Evolutionary conservation across 1,139 yeast genomes (phyloP), one percentile per base, ranked within the genome.

Genomic region (Geotrichum restrictum): DNA sequence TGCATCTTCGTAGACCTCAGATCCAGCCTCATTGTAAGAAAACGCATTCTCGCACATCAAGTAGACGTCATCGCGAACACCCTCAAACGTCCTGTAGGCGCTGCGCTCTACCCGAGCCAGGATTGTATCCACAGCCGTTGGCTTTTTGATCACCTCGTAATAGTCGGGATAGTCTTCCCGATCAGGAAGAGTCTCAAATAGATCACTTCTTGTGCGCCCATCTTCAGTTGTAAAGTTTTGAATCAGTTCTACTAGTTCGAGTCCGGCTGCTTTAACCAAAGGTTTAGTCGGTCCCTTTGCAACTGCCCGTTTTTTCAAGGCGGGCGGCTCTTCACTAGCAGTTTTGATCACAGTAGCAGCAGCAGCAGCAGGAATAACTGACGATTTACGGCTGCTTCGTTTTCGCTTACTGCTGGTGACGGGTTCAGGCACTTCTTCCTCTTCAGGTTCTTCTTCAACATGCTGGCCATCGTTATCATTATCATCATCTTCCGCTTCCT

Each of bases 1-100:
- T 0, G 98, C 95, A 70, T 89, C 96, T 50, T 81, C 77, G 62
- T 83, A 87, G 16, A 91, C 91, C 56, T 85, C 67, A 0, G 96
- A 88, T 0, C 93, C 96, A 64, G 88, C 96, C 64, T 89, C 94
- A 62, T 91, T 91, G 68, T 89, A 91, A 31, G 81, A 79, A 57
- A 83, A 78, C 0, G 97, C 97, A 68, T 91, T 91, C 52, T 80
- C 76, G 67, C 88, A 85, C 79, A 91, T 87, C 60, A 84, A 74
- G 60, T 85, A 85, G 56, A 88, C 72, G 63, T 87, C 96, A 56
- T 80, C 84, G 55, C 84, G 72, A 53, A 85, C 78, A 58, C 85
- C 91, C 42, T 80, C 76, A 49, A 83, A 69, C 10, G 73, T 69
- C 21, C 73, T 71, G 62, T 87, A 88, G 6, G 77, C 72, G 42